Evolutionary conservation across 1,139 yeast genomes (phyloP).

Genomic region (Geotrichum phurueaensis): DNA sequence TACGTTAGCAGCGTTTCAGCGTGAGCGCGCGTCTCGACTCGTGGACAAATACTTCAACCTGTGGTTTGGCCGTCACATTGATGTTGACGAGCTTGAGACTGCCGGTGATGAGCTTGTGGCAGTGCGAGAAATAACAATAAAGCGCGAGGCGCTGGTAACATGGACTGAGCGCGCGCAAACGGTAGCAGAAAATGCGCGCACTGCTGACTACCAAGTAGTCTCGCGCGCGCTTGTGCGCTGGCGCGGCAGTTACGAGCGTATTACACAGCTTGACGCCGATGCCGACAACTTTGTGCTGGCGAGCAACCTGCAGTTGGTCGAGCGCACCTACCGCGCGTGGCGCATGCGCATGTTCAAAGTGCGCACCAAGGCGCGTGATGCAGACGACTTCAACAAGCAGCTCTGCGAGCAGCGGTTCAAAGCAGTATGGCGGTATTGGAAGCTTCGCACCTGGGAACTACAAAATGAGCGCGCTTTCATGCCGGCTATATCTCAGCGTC

Average conservation of each 20-base stretch:
- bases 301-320: slow-evolving; percentile 3
- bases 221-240: background rate
- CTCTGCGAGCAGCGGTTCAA: slow-evolving; percentile 22
- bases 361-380: slow-evolving; percentile 24
- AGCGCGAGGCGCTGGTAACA: background rate
- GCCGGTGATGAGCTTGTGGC: background rate
- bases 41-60: background rate
- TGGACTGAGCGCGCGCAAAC: background rate
- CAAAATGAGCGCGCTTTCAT: background rate
- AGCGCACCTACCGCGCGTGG: slow-evolving; percentile 24
- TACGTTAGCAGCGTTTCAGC: background rate
- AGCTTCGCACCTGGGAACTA: slow-evolving; percentile 8
- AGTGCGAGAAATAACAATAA: background rate
- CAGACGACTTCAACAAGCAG: slow-evolving; percentile 22
- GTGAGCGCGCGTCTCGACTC: background rate
- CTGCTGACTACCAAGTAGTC: slow-evolving; percentile 6
- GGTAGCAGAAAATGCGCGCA: slow-evolving; percentile 2
- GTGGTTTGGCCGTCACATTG: slow-evolving; percentile 4
- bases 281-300: background rate
- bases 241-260: background rate
- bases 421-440: slow-evolving; percentile 26
- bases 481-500: background rate
- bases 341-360: slow-evolving; percentile 25
- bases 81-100: slow-evolving; percentile 9
- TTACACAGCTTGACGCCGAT: background rate